Evolutionary conservation across 2,329 filamentous ascomycete genomes (phyloP), one percentile per base, ranked within the genome.

Genomic region (Fusarium annulatum): DNA sequence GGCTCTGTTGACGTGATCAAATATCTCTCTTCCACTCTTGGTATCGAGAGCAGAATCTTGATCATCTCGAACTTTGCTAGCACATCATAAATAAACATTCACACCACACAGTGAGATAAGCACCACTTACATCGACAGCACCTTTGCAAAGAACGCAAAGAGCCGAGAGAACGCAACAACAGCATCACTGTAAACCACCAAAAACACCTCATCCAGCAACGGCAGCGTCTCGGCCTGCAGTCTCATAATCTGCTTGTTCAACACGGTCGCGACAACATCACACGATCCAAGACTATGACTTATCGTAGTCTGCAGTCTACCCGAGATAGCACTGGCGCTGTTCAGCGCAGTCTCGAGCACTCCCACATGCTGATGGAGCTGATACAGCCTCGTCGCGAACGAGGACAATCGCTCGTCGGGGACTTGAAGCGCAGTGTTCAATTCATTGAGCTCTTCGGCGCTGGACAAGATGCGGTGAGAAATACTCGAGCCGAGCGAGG

Each of bases 161-260:
- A 81, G 26, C 9, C 75, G 70, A 12, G 68, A 70, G 67, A 78
- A 79, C 9, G 77, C 67, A 30, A 69, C 58, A 8, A 81, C 59
- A 5, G 76, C 67, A 34, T 77, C 67, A 34, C 73, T 69, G 15
- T 81, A 77, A 21, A 72, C 74, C 12, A 57, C 36, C 33, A 82
- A 39, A 67, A 79, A 79, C 14, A 73, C 73, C 30, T 68, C 64
- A 60, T 81, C 77, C 28, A 81, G 19, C 18, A 66, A 56, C 2
- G 55, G 52, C 30, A 79, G 63, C 26, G 73, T 79, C 26, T 77
- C 72, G 1, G 74, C 61, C 38, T 79, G 77, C 56, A 83, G 63
- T 8, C 80, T 76, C 77, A 80, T 78, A 1, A 81, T 58, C 75
- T 83, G 81, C 69, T 83, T 83, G 45, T 79, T 78, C 42, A 83